phyloP scores from a whole-genome alignment of 1,139 yeast genomes.

The Geotrichum macrosporum region DNA sequence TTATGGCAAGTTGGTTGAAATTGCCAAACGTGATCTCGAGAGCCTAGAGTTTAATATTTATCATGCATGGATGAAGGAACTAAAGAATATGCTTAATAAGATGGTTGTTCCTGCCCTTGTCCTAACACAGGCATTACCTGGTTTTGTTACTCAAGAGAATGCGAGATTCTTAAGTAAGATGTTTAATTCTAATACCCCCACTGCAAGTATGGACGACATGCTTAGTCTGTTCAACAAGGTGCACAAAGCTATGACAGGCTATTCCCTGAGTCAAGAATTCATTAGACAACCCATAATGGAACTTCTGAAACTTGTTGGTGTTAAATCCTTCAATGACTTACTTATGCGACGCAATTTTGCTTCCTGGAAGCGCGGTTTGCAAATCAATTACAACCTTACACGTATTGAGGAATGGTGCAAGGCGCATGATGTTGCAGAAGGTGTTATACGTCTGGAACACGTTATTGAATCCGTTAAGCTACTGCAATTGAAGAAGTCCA shows the following conservation, averaged over 20 bases:
- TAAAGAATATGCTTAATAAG: conserved; percentile 87
- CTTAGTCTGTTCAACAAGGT: conserved; percentile 85
- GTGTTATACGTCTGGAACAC: conserved; percentile 81
- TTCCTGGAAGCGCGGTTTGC: conserved; percentile 97
- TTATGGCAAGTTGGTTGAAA: conserved; percentile 82
- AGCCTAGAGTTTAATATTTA: conserved; percentile 89
- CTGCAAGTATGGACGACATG: conserved; percentile 92
- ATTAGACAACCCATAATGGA: conserved; percentile 83
- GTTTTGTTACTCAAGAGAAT: conserved; percentile 85
- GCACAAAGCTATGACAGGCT: conserved; percentile 90
- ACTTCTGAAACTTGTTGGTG: conserved; percentile 81
- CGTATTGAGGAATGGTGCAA: conserved; percentile 99
- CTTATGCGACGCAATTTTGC: conserved; percentile 91
- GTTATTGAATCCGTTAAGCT: conserved; percentile 91
- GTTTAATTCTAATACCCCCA: conserved; percentile 59
- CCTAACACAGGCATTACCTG: conserved; percentile 91
- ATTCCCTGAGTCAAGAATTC: conserved; percentile 80
- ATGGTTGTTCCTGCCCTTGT: conserved; percentile 93
- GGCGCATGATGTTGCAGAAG: conserved; percentile 87
- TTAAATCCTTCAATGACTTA: conserved; percentile 91
- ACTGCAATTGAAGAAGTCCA: conserved; percentile 84
- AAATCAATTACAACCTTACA: conserved; percentile 92
- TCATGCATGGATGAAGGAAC: conserved; percentile 96
- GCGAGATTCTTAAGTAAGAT: conserved; percentile 82
- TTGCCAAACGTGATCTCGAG: conserved; percentile 92